A percentile compares a stretch with the other conserved stretches of the same genome.
Evolutionary conservation across 2,329 filamentous ascomycete species (phyloP).

Genomic region (Colletotrichum salicis): DNA sequence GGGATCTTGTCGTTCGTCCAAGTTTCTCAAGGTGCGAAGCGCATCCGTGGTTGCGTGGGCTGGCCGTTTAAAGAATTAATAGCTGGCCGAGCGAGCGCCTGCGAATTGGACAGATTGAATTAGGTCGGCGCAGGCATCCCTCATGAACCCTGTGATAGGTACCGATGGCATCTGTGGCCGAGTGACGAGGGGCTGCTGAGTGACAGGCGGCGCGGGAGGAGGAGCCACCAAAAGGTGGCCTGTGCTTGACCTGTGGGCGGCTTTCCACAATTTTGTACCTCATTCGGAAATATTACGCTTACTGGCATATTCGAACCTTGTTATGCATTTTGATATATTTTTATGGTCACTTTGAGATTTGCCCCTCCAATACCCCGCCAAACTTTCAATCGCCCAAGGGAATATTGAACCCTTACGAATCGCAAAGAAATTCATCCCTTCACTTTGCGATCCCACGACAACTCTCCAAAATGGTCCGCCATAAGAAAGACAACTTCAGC

Average conservation of each 20-base stretch:
- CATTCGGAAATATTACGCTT: not conserved
- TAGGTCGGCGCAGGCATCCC: slow-evolving; percentile 35
- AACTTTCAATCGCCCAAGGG: not conserved
- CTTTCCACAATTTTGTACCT: not conserved
- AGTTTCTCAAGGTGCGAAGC: not conserved
- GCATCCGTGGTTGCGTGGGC: slow-evolving; percentile 2
- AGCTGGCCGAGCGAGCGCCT: slow-evolving; percentile 31
- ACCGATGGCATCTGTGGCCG: slow-evolving; percentile 26
- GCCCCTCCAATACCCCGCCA: slow-evolving; percentile 26
- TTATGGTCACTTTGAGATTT: not conserved
- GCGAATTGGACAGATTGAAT: slow-evolving; percentile 33
- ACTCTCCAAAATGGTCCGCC: slow-evolving; percentile 78
- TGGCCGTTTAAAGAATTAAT: slow-evolving; percentile 1
- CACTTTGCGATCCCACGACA: not conserved
- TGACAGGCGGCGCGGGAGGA: slow-evolving; percentile 27
- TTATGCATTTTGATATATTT: slow-evolving; percentile 15
- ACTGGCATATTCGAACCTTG: slow-evolving; percentile 10
- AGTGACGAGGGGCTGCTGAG: slow-evolving; percentile 33
- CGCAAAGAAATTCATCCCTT: not conserved
- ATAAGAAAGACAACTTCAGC: slow-evolving; percentile 88
- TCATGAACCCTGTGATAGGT: slow-evolving; percentile 29
- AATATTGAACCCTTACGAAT: not conserved
- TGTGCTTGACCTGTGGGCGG: slow-evolving; percentile 12
- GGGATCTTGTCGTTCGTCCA: slow-evolving; percentile 24
- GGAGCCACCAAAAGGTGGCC: slow-evolving; percentile 27